Percentiles rank a stretch among this genome's conserved stretches.
These are phyloP conservation scores for Citrus maxima DNA, from an alignment of 345 rosid species.

Conservation along the genomic window DNA sequence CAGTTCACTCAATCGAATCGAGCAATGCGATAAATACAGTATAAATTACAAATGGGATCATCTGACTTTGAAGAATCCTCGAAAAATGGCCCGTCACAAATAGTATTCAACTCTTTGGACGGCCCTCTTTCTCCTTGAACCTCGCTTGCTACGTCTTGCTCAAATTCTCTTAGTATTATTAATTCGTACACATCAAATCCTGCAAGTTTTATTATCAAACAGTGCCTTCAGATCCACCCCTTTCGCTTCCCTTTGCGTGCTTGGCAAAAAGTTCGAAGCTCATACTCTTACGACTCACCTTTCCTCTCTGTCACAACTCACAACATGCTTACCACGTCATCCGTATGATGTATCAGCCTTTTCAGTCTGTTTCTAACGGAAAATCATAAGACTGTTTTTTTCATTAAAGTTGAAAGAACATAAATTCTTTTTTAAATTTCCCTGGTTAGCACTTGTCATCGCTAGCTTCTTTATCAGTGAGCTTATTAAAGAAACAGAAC, in stretches of 20 bases:
- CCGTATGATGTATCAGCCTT: neutral
- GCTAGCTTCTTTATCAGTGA: too few species aligned
- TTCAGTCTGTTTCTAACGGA: neutral
- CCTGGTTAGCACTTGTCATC: neutral
- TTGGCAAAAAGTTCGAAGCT: constrained; percentile 24
- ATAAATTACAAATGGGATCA: neutral
- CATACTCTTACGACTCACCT: neutral
- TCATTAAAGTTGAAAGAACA: neutral
- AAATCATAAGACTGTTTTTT: neutral
- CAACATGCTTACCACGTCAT: too few species aligned
- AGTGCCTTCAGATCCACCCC: constrained; percentile 12
- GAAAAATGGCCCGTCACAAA: constrained; percentile 14
- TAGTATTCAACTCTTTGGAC: constrained; percentile 21
- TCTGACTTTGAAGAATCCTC: constrained; percentile 38
- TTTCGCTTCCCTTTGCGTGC: constrained; percentile 53
- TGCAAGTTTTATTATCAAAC: neutral
- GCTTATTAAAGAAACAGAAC: neutral
- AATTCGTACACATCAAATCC: neutral
- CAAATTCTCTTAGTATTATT: neutral
- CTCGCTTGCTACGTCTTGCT: constrained; percentile 6
- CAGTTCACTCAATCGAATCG: too few species aligned
- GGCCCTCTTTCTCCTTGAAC: constrained; percentile 21
- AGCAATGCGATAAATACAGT: neutral
- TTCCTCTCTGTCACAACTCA: too few species aligned
- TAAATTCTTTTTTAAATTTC: too few species aligned